Evolutionary conservation across 306 rosid genomes (phyloP), one percentile per base, ranked within the genome.

Genomic region (Neltuma alba): DNA sequence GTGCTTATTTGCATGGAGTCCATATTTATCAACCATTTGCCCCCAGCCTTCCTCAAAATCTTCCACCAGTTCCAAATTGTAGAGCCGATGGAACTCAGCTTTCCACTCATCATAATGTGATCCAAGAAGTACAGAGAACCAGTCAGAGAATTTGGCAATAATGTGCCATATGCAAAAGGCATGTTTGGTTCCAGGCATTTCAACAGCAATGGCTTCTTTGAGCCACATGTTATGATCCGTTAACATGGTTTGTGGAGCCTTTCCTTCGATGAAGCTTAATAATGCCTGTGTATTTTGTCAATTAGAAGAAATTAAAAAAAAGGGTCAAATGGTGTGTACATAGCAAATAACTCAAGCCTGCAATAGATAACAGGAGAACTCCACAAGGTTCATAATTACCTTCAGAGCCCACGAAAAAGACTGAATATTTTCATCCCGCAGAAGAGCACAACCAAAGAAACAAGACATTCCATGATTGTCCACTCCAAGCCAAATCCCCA

Each of bases 141-240:
- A 91, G 76, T 91, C 96, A 61, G 94, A 91, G 86, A 93, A 93
- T 82, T 90, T 93, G 3, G 93, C 87, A 70, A 89, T 78, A 48
- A 93, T 89, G 78, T 91, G 92, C 97, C 94, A 93, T 79, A 91
- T 83, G 86, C 97, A 91, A 83, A 93, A 93, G 79, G 92, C 94
- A 28, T 91, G 94, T 66, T 86, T 88, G 27, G 91, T 87, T 76
- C 86, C 91, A 41, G 93, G 92, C 91, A 89, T 79, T 87, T 85
- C 94, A 45, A 77, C 85, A 71, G 91, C 87, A 77, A 93, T 85
- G 74, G 97, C 93, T 76, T 90, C 98, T 86, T 93, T 93, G 81
- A 91, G 94, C 98, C 98, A 93, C 75, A 84, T 86, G 85, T 90
- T 93, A 71, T 93, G 97, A 84, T 93, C 98, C 14, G 94, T 93